Evolutionary conservation across 2,329 filamentous ascomycete genomes (phyloP).

Genomic region (Penicillium glabrum): DNA sequence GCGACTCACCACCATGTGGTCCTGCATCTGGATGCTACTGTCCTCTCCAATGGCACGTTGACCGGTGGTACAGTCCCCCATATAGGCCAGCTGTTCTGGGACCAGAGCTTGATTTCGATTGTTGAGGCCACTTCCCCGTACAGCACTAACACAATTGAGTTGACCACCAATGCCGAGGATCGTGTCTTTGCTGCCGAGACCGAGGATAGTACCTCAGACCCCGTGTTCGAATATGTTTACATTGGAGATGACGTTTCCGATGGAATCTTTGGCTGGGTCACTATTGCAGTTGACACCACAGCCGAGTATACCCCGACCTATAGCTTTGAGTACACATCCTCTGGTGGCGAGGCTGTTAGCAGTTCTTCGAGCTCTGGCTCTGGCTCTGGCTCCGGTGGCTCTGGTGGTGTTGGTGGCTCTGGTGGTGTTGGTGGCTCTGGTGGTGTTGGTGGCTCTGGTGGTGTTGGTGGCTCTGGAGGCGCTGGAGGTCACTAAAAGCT

Average conservation of each 20-base stretch:
- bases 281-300: conserved; percentile 10
- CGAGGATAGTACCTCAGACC: conserved; percentile 50
- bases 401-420: neutral
- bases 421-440: no score
- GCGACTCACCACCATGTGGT: no score
- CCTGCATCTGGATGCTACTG: neutral
- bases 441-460: no score
- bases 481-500: no score
- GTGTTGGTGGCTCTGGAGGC: no score
- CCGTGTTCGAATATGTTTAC: conserved; percentile 55
- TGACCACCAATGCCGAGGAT: conserved; percentile 44
- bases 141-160: conserved; percentile 21
- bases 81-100: conserved; percentile 62
- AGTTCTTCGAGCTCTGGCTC: neutral
- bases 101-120: conserved; percentile 52
- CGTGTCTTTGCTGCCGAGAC: conserved; percentile 47
- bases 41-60: conserved; percentile 41
- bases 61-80: conserved; percentile 52
- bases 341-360: conserved; percentile 8
- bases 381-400: neutral
- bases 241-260: conserved; percentile 52
- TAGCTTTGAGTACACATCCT: conserved; percentile 7
- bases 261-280: conserved; percentile 31
- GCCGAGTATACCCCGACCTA: conserved; percentile 8
- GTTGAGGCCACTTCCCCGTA: conserved; percentile 48